These are phyloP conservation scores for Graphium sp. DNA, from an alignment of 2,329 filamentous ascomycete genomes.

Conservation along the genomic window DNA sequence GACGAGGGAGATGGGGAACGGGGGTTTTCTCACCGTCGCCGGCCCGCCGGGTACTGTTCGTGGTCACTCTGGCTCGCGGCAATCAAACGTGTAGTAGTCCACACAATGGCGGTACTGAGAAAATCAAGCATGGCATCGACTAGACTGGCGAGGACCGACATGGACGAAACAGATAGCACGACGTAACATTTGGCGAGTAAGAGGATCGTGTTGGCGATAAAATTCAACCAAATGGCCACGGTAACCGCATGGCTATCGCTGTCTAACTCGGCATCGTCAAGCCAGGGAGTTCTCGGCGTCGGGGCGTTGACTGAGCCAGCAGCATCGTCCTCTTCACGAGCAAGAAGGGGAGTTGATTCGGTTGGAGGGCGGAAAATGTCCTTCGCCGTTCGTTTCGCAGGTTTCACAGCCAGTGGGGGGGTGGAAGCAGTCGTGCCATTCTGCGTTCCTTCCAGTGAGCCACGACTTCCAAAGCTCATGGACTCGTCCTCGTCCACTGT, in stretches of 20 bases:
- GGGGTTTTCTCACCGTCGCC: constrained; percentile 28
- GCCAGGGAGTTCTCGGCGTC: constrained; percentile 46
- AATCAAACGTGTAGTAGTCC: constrained; percentile 61
- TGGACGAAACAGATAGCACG: constrained; percentile 60
- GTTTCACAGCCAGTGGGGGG: not conserved
- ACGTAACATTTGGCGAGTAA: constrained; percentile 64
- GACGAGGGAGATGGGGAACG: not conserved
- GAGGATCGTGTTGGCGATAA: constrained; percentile 59
- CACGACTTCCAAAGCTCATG: too few species aligned
- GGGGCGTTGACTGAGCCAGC: constrained; percentile 20
- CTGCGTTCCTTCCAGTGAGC: too few species aligned
- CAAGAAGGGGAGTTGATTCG: constrained; percentile 50
- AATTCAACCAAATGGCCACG: constrained; percentile 77
- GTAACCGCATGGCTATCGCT: constrained; percentile 61
- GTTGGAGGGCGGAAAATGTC: constrained; percentile 67
- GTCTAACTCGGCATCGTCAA: constrained; percentile 56
- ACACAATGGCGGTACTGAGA: constrained; percentile 65
- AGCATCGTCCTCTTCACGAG: constrained; percentile 21
- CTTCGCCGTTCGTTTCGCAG: constrained; percentile 62
- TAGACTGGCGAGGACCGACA: constrained; percentile 65
- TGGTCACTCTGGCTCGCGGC: constrained; percentile 47
- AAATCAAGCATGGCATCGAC: constrained; percentile 72
- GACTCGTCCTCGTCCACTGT: constrained; percentile 59
- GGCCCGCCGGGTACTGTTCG: constrained; percentile 63
- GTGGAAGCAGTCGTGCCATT: not conserved